Conservation (phyloP, 768 basidiomycete species). For the Lentinus brumalis region DNA sequence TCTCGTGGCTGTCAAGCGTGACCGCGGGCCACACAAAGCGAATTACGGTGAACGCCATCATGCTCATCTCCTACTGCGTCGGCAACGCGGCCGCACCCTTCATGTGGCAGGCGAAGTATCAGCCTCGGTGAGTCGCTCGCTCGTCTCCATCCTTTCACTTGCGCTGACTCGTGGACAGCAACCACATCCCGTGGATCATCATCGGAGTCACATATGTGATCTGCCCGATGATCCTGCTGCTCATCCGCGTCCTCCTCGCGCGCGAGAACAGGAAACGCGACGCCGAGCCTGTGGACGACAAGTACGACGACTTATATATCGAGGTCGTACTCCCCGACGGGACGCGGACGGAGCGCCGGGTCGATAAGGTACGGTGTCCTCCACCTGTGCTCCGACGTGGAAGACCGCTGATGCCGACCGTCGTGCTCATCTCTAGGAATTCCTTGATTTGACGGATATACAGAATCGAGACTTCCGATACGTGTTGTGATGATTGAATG, state of each 20-base stretch:
- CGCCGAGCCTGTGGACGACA: constrained; percentile 49
- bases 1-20: constrained; percentile 66
- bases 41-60: constrained; percentile 70
- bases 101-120: constrained; percentile 74
- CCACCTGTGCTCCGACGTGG: background rate
- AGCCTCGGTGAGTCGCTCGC: constrained; percentile 50
- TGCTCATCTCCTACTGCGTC: constrained; percentile 70
- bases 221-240: constrained; percentile 51
- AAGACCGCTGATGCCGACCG: background rate
- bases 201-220: constrained; percentile 64
- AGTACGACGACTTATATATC: constrained; percentile 65
- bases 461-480: constrained; percentile 78
- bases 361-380: constrained; percentile 59
- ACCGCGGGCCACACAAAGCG: constrained; percentile 76
- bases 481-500: constrained; percentile 44
- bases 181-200: constrained; percentile 76
- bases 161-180: constrained; percentile 38
- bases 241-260: constrained; percentile 54
- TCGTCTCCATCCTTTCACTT: background rate
- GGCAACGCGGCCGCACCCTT: constrained; percentile 73
- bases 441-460: constrained; percentile 70
- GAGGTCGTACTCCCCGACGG: constrained; percentile 56
- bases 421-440: constrained; percentile 47
- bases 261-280: constrained; percentile 69
- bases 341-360: constrained; percentile 51